Evolutionary conservation across 208 protist species (phyloP), one percentile per base, ranked within the genome.

Genomic region (Zelonia costaricensis): DNA sequence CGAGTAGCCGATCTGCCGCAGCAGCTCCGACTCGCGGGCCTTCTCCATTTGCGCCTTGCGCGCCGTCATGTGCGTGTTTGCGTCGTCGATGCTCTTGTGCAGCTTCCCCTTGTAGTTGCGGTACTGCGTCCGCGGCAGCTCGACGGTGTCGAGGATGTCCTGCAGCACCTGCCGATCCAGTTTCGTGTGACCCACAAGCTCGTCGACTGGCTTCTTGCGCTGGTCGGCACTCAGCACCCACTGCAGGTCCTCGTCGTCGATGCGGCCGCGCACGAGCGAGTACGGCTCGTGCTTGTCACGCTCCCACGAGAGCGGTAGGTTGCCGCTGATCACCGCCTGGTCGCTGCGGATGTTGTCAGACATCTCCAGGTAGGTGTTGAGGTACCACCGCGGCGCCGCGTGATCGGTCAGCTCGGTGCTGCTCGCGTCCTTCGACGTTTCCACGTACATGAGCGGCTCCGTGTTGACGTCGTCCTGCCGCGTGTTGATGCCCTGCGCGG

Each of bases 331-430:
- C 40, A 93, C 62, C 1, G 76, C 76, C 25, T 84, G 79, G 63
- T 93, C 83, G 1, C 63, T 77, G 36, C 86, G 80, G 35, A 84
- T 60, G 56, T 90, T 90, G 58, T 93, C 86, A 33, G 82, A 31
- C 86, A 93, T 88, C 48, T 93, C 86, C 72, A 93, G 78, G 70
- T 90, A 93, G 15, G 86, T 91, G 71, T 93, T 93, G 25, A 93
- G 49, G 59, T 93, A 93, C 84, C 86, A 93, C 39, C 86, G 73
- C 20, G 86, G 86, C 2, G 86, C 73, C 12, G 70, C 65, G 54
- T 93, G 86, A 48, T 93, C 86, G 12, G 86, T 93, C 35, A 93
- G 54, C 71, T 93, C 82, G 18, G 86, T 93, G 47, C 78, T 80
- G 62, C 68, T 83, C 10, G 69, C 81, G 44, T 93, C 86, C 61